phyloP scores from a whole-genome alignment of 441 rosid genomes.

The Arabidopsis lyrata region DNA sequence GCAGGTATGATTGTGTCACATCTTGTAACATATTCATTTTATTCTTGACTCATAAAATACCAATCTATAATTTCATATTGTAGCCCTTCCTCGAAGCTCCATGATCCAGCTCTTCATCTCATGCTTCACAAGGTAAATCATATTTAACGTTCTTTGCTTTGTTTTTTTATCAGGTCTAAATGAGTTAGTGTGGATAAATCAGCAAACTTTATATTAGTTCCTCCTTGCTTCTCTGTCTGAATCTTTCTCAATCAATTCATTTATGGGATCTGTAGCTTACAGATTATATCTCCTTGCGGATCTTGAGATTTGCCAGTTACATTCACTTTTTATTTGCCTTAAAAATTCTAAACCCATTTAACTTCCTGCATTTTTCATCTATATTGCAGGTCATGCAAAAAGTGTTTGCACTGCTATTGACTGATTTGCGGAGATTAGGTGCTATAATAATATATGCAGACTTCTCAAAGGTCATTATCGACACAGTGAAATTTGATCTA shows the following conservation, averaged over 20 bases:
- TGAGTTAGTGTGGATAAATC: conserved; percentile 19
- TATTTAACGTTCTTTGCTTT: background rate
- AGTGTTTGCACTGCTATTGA: conserved; percentile 92
- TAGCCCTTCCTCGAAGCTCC: conserved; percentile 96
- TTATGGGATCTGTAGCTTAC: conserved; percentile 15
- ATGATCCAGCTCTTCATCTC: conserved; percentile 95
- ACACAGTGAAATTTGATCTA: conserved; percentile 83
- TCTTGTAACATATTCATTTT: conserved; percentile 33
- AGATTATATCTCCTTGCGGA: conserved; percentile 15
- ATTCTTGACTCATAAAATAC: conserved; percentile 42
- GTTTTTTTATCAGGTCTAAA: conserved; percentile 15
- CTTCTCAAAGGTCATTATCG: conserved; percentile 87
- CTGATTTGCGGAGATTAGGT: conserved; percentile 93
- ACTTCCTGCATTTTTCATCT: conserved; percentile 29
- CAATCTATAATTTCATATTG: conserved; percentile 38
- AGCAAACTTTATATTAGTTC: conserved; percentile 15
- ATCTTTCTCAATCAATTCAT: conserved; percentile 9
- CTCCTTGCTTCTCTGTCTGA: conserved; percentile 20
- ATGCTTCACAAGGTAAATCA: conserved; percentile 89
- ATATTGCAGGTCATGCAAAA: conserved; percentile 91
- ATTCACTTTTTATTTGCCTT: conserved; percentile 14
- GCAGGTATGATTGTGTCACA: conserved; percentile 68
- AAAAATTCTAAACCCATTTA: background rate
- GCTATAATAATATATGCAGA: conserved; percentile 91
- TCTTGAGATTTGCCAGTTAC: conserved; percentile 23